Evolutionary conservation across 78 protist genomes (phyloP).

Genomic region (Isochrysis galbana): DNA sequence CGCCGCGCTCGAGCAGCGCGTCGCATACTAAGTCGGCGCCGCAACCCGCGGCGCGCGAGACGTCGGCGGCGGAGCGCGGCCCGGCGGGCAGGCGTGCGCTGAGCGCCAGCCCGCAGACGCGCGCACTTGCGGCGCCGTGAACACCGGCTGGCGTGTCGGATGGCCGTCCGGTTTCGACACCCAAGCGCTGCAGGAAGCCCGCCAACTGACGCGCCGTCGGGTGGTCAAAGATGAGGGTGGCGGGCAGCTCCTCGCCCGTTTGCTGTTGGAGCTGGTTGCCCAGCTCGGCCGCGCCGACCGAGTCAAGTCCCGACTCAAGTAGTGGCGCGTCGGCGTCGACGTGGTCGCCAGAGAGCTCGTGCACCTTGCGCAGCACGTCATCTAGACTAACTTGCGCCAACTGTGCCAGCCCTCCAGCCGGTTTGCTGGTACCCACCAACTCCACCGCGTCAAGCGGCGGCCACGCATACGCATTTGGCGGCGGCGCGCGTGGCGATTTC

Average conservation of each 20-base stretch:
- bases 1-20: background rate
- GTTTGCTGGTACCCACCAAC: background rate
- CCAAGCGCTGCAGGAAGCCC: background rate
- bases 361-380: background rate
- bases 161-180: background rate
- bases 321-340: background rate
- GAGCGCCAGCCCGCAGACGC: background rate
- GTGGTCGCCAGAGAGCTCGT: background rate
- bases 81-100: background rate
- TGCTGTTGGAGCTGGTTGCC: background rate
- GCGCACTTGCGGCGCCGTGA: background rate
- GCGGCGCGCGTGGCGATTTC: too few relatives aligned
- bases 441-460: background rate
- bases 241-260: background rate
- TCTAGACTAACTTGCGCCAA: background rate
- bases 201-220: background rate
- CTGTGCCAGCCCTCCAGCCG: background rate
- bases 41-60: background rate
- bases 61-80: background rate
- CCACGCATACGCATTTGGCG: too few relatives aligned
- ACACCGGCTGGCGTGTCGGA: background rate
- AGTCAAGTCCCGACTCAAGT: background rate
- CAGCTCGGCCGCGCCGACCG: background rate
- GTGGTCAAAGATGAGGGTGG: background rate
- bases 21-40: background rate